These are phyloP conservation scores for Dactylellina cionopaga DNA, from an alignment of 2,329 filamentous ascomycete species.

Conservation along the genomic window DNA sequence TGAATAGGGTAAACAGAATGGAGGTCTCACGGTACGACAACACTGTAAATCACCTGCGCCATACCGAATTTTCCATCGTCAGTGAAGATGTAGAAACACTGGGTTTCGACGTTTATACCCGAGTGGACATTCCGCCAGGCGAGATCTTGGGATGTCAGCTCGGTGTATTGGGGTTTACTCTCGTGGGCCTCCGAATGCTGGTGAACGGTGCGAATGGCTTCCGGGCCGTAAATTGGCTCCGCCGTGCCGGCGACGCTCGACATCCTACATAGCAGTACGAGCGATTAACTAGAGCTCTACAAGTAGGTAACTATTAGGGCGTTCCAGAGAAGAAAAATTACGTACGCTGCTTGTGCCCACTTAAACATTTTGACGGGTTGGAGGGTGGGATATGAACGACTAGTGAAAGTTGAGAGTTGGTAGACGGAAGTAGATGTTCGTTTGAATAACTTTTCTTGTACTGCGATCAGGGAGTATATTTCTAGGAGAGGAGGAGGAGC, in stretches of 20 bases:
- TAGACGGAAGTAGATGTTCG: background rate
- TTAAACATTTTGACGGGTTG: constrained; percentile 41
- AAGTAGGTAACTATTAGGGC: too few species aligned
- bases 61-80: constrained; percentile 80
- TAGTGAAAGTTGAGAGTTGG: background rate
- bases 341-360: constrained; percentile 47
- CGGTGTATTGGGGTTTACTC: constrained; percentile 68
- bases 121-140: constrained; percentile 80
- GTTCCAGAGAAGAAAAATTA: background rate
- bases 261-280: constrained; percentile 63
- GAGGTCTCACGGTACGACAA: constrained; percentile 69
- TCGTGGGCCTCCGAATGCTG: constrained; percentile 69
- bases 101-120: constrained; percentile 90
- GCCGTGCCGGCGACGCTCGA: constrained; percentile 90
- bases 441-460: background rate
- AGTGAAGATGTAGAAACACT: constrained; percentile 89
- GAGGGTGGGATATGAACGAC: background rate
- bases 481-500: background rate
- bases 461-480: background rate
- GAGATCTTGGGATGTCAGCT: constrained; percentile 78
- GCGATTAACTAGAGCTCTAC: background rate
- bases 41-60: constrained; percentile 95
- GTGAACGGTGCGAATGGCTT: constrained; percentile 85
- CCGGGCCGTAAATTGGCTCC: constrained; percentile 92
- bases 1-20: background rate